These are phyloP conservation scores for Aphanomyces stellatus DNA, from an alignment of 352 stramenopile species.

Conservation along the genomic window DNA sequence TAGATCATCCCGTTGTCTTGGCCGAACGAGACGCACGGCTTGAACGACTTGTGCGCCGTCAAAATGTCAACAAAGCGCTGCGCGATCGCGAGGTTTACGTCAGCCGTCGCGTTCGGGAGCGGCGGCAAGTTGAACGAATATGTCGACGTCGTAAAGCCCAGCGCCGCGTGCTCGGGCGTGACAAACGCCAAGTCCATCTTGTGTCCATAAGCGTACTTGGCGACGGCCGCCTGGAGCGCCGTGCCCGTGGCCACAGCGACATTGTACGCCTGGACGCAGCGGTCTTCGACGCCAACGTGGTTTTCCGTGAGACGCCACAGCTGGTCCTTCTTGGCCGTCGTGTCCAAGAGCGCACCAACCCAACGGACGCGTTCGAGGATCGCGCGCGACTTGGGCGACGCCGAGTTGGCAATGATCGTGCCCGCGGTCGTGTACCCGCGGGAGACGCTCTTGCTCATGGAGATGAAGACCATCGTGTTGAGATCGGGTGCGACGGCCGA, in stretches of 20 bases:
- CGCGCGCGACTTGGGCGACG: not conserved
- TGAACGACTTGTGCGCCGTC: constrained; percentile 20
- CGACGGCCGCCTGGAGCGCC: constrained; percentile 2
- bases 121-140: constrained; percentile 21
- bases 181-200: constrained; percentile 19
- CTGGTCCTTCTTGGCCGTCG: constrained; percentile 15
- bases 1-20: constrained; percentile 24
- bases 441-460: constrained; percentile 21
- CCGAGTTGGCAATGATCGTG: constrained; percentile 18
- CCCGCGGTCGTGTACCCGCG: constrained; percentile 16
- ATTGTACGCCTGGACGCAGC: constrained; percentile 13
- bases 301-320: constrained; percentile 19
- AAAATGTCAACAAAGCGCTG: constrained; percentile 18
- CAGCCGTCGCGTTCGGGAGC: constrained; percentile 7
- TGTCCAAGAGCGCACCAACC: constrained; percentile 10
- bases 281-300: constrained; percentile 15
- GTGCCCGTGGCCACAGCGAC: not conserved
- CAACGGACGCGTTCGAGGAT: constrained; percentile 15
- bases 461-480: constrained; percentile 20
- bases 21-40: constrained; percentile 25
- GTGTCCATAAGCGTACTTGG: constrained; percentile 13
- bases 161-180: constrained; percentile 3
- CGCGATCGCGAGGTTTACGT: constrained; percentile 11
- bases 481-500: constrained; percentile 12
- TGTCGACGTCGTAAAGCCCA: constrained; percentile 18